Evolutionary conservation across 2,329 filamentous ascomycete species (phyloP).

Genomic region (Claviceps cyperi): DNA sequence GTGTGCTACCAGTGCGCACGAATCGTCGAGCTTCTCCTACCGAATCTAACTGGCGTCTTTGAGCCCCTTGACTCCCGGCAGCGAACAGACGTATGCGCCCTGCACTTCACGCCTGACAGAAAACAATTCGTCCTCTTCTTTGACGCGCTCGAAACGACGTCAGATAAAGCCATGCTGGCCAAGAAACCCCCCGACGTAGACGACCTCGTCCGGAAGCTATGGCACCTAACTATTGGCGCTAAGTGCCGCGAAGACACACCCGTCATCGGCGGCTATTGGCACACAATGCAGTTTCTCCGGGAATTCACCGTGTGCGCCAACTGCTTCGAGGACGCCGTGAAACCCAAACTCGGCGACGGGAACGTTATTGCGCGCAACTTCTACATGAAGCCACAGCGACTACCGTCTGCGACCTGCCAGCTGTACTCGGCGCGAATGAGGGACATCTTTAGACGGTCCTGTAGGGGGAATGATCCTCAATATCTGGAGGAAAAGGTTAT

Average conservation of each 20-base stretch:
- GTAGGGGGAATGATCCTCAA: conserved; percentile 49
- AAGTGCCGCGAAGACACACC: conserved; percentile 55
- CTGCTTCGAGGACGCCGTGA: conserved; percentile 71
- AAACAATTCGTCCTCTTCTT: conserved; percentile 45
- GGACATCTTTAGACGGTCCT: conserved; percentile 52
- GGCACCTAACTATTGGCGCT: conserved; percentile 39
- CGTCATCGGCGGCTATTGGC: conserved; percentile 53
- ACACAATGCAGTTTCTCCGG: conserved; percentile 60
- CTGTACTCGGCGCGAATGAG: conserved; percentile 74
- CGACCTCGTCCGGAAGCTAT: conserved; percentile 49
- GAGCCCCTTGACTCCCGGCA: conserved; percentile 32
- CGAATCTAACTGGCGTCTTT: conserved; percentile 55
- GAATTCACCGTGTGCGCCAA: conserved; percentile 76
- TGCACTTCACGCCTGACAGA: conserved; percentile 43
- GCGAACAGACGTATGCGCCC: conserved; percentile 47
- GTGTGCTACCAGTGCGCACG: conserved; percentile 63
- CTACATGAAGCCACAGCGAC: conserved; percentile 41
- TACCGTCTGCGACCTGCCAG: conserved; percentile 51
- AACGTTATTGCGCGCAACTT: conserved; percentile 50
- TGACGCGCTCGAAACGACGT: conserved; percentile 42
- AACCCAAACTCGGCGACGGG: conserved; percentile 43
- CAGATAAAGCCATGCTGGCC: conserved; percentile 33
- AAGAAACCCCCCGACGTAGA: conserved; percentile 39
- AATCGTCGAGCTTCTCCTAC: conserved; percentile 59
- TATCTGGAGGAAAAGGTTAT: conserved; percentile 44